These are phyloP conservation scores for Pulveroboletus sp. DNA, from an alignment of 768 basidiomycete species.

Conservation along the genomic window DNA sequence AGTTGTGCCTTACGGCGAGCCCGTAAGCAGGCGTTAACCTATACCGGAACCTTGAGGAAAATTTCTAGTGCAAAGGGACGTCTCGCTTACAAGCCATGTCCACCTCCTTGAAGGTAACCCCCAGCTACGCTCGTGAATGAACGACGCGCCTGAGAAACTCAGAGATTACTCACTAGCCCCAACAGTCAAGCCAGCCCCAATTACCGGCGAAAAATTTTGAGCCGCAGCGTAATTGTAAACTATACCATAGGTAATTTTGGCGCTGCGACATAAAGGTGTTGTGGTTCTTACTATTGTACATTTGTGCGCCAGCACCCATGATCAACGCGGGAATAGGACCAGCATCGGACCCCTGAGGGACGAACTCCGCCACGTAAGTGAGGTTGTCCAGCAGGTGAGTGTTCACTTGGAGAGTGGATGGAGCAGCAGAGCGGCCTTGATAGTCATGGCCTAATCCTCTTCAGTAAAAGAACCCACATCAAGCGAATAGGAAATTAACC, in stretches of 20 bases:
- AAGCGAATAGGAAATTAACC: slow-evolving; percentile 5
- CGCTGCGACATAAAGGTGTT: neutral
- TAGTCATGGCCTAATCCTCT: slow-evolving; percentile 17
- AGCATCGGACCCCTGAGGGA: slow-evolving; percentile 15
- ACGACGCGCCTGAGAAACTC: neutral
- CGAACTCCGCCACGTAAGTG: slow-evolving; percentile 14
- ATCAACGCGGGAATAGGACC: slow-evolving; percentile 14
- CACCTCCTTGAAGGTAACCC: slow-evolving; percentile 48
- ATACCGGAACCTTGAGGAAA: neutral
- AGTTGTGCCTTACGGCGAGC: slow-evolving; percentile 30
- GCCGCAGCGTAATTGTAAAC: slow-evolving; percentile 16
- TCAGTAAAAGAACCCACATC: neutral
- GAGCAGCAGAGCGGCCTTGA: slow-evolving; percentile 21
- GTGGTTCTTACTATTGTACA: slow-evolving; percentile 7
- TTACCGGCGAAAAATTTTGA: slow-evolving; percentile 13
- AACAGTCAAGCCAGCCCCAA: slow-evolving; percentile 20
- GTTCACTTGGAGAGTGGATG: slow-evolving; percentile 22
- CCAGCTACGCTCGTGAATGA: slow-evolving; percentile 30
- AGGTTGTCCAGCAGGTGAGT: slow-evolving; percentile 16
- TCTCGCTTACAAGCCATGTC: slow-evolving; percentile 33
- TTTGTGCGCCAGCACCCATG: slow-evolving; percentile 18
- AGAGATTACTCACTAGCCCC: slow-evolving; percentile 11
- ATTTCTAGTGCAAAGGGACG: neutral
- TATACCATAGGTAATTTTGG: neutral
- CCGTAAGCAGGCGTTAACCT: slow-evolving; percentile 38